Evolutionary conservation across 148 eudicot genomes (phyloP), one percentile per base, ranked within the genome.

Genomic region (Rhododendron ovatum): DNA sequence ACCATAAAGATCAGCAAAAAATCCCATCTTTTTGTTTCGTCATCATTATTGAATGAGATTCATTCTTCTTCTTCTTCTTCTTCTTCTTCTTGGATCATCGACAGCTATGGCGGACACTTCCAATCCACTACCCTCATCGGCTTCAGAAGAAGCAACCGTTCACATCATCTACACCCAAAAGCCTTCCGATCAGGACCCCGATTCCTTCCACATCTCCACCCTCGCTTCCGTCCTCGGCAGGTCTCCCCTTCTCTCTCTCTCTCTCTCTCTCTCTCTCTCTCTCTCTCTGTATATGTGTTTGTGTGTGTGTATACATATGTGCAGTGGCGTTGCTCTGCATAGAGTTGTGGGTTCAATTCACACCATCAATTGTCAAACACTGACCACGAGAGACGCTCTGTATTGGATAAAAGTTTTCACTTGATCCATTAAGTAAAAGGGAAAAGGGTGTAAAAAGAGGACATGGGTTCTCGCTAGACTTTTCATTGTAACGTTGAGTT

Each of bases 131-230:
- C 85, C 79, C 1, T 78, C 81, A 24, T 78, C 81, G 9, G 53
- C 57, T 24, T n/a, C 80, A 53, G 86, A 28, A 22, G 82, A 26
- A 22, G 82, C 94, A 5, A 78, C 86, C 12, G 93, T 92, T 43
- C 92, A 96, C 86, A 93, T 96, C 57, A 86, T 96, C 43, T 94
- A 90, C 88, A 95, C 99, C 0, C 94, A 94, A 51, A 82, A 85
- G 17, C 98, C 96, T 3, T 9, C 63, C 0, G 90, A 47, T 43
- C 87, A 74, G 28, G 92, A 94, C 35, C 95, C 94, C 15, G 93
- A 93, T 69, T 81, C 94, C 45, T 90, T 81, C 84, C 94, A 95
- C 59, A 87, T 96, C 77, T 85, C 87, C 20, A 95, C 94, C 75
- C 93, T 93, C 75, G 85, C 93, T 85, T 59, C 91, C 81, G 91